A percentile compares a stretch with the other conserved stretches of the same genome.
These are phyloP conservation scores for Magnaporthiopsis incrustans DNA, from an alignment of 2,329 filamentous ascomycete genomes.

Conservation along the genomic window DNA sequence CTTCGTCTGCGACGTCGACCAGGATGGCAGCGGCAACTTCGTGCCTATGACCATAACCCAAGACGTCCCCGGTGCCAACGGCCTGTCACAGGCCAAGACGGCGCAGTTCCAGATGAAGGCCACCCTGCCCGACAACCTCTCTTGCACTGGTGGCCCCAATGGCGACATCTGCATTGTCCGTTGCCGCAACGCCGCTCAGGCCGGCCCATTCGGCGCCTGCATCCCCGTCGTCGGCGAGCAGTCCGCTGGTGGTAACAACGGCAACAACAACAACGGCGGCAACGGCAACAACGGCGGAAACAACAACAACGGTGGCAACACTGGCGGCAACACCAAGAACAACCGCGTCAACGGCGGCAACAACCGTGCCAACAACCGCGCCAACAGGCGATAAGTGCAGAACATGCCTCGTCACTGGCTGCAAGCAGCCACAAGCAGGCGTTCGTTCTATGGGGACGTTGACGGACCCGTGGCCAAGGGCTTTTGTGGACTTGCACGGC, in stretches of 20 bases:
- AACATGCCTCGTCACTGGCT: too few species aligned
- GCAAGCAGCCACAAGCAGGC: too few species aligned
- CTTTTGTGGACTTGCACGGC: too few species aligned
- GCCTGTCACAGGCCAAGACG: slow-evolving; percentile 15
- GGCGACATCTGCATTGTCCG: slow-evolving; percentile 52
- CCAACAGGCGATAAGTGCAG: too few species aligned
- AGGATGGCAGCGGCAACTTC: slow-evolving; percentile 36
- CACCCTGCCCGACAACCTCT: slow-evolving; percentile 39
- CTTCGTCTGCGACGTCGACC: slow-evolving; percentile 45
- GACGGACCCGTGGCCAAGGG: too few species aligned
- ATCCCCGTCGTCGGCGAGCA: slow-evolving; percentile 32
- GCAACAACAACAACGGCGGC: neutral
- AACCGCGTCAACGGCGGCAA: too few species aligned
- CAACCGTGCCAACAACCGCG: too few species aligned
- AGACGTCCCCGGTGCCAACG: slow-evolving; percentile 15
- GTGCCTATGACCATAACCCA: slow-evolving; percentile 40
- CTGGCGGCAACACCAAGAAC: too few species aligned
- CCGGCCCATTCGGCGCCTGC: slow-evolving; percentile 38
- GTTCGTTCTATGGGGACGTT: too few species aligned
- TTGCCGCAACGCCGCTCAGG: slow-evolving; percentile 46
- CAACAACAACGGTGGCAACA: too few species aligned
- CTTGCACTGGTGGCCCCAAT: slow-evolving; percentile 44
- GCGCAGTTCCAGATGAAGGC: slow-evolving; percentile 42
- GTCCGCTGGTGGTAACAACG: slow-evolving; percentile 30
- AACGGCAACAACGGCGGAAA: too few species aligned